Base-by-base conservation (phyloP, 1,139 yeast genomes). In the Zygoascus hellenicus region DNA sequence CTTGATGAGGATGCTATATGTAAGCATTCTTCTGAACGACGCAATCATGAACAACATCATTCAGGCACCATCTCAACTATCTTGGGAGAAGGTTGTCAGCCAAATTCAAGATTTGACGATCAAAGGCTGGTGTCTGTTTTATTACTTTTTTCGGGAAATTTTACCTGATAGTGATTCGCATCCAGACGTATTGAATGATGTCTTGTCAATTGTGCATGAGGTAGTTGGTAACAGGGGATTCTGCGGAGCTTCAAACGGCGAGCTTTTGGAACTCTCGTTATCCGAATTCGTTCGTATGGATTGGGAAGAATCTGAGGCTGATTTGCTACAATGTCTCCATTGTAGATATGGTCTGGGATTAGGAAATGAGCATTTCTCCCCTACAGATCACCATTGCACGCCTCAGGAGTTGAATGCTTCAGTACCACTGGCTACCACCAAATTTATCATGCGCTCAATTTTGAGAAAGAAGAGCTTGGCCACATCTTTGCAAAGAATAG, bases 261-360 rank as follows among this genome's bases (percentile, higher is more conserved):
- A 71, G 3, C 81, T 89, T 53, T 68, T 92, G 41, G 72, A 72
- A 29, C 66, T 84, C 39, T 70, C 83, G 1, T 83, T 88, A 55
- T 71, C 71, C 14, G 70, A 76, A 15, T 66, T 88, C 22, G 67
- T 80, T 5, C 58, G 68, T 1, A 65, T 75, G 26, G 67, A 73
- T 7, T 67, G 76, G 58, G 57, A 61, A 1, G 74, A 70, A 7
- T 63, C 67, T 35, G 81, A 83, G 51, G 68, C 72, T 39, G 88
- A 89, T 47, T 64, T 87, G 46, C 69, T 86, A 9, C 97, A 92
- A 58, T 72, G 88, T 31, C 68, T 92, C 17, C 75, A 80, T 52
- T 92, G 98, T 62, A 74, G 87, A 10, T 88, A 83, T 58, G 95
- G 87, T 38, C 74, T 86, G 49, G 69, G 73, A 1, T 68, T 88